Base-by-base conservation (phyloP, 768 basidiomycete species). In the Hydnum rufescens region DNA sequence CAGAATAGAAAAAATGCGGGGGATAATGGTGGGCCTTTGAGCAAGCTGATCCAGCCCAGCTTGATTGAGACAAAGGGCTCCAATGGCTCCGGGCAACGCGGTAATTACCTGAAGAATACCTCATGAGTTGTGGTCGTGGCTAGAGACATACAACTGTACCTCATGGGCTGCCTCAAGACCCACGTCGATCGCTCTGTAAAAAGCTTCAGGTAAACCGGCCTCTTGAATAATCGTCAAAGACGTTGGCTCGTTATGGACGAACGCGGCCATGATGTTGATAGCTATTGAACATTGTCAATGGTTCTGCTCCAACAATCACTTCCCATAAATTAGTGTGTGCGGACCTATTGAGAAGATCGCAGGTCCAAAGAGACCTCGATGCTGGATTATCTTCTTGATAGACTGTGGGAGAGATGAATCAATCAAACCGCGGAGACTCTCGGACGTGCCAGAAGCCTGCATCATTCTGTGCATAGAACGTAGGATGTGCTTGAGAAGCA, bases 201-300 rank as follows among this genome's bases (percentile, higher is more conserved):
- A 88, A 0, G 78, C 74, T 59, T 89, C 84, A 0, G 95, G 95
- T 2, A 99, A 65, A 3, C 81, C 78, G 26, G 78, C 74, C 64
- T 99, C 95, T 65, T 99, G 95, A 22, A 99, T 82, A 51, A 93
- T 80, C 2, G 77, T 70, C 53, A 99, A 68, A 16, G 88, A 95
- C 0, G 92, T 96, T 4, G 95, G 95, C 64, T 99, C 95, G 58
- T 97, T 99, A 70, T 99, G 93, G 5, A 97, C 80, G 65, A 96
- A 96, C 0, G 89, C 89, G 13, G 89, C 79, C 80, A 95, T 87
- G 61, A 90, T 82, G 63, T 92, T 89, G 69, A 92, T 86, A 3
- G 86, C 89, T 86, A 56, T 16, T 8, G 13, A 13, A 28, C 18
- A 58, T 61, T 8, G 51, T 61, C 30, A 54, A 30, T 52, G n/a